Evolutionary conservation across 2,329 filamentous ascomycete species (phyloP), one percentile per base, ranked within the genome.

Genomic region (Davidsoniella australis): DNA sequence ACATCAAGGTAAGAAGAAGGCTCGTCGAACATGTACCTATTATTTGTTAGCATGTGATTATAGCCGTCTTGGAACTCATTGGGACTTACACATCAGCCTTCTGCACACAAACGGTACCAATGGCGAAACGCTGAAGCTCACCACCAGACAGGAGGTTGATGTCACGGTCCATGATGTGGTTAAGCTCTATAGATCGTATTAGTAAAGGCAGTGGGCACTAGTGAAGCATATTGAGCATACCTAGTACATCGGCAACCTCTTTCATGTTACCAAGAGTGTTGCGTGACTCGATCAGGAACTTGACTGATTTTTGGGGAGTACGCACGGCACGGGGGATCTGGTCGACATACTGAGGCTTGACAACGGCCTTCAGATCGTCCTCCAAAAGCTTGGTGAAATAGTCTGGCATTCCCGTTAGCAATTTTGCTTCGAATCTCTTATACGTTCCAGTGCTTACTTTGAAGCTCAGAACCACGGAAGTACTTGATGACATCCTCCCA

Each of bases 401-500:
- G 71, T 98, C 85, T 60, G 58, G 7, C 12, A 24, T 10, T 3
- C n/a, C 3, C 53, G 8, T 38, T 26, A 18, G 29, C 7, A 33
- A 12, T n/a, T 4, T 24, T 24, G 20, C 5, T 38, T n/a, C 14
- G 7, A 4, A 16, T 20, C 18, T 10, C 40, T 26, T 18, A 9
- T 5, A 17, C 6, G 18, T 2, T 23, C 39, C 5, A 45, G 40
- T 26, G 64, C 82, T 60, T 69, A 93, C 86, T 96, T 68, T 98
- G 91, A 60, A 98, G 69, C 65, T 98, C 91, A 40, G 89, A 96
- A 53, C 91, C 91, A 68, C 91, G 82, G 75, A 95, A 98, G 67
- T 98, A 83, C 71, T 91, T 94, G 68, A 98, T 77, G 53, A 98
- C 93, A 68, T 96, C 91, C 69, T 96, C 88, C 91, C 93, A 98